Evolutionary conservation across 1,284 basidiomycete genomes (phyloP).

Genomic region (Trametes sp.): DNA sequence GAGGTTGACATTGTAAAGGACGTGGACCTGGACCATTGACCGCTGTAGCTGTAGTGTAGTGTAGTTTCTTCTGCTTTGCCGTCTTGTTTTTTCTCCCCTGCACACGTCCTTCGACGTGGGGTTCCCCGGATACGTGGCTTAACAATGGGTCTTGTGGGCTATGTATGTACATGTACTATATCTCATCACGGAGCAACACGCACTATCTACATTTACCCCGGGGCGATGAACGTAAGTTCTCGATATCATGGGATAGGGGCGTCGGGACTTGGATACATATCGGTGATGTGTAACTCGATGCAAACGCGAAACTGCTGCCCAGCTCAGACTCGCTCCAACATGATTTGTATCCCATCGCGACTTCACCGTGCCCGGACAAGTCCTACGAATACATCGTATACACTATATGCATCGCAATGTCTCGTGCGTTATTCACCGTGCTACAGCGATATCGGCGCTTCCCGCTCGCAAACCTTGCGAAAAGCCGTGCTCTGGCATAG

Average conservation of each 20-base stretch:
- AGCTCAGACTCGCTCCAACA: too few species aligned
- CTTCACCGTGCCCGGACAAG: too few species aligned
- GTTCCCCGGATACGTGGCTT: conserved; percentile 5
- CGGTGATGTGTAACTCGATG: too few species aligned
- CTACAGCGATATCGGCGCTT: conserved; percentile 41
- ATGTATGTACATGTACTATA: conserved; percentile 16
- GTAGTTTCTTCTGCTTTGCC: not conserved
- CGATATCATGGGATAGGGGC: too few species aligned
- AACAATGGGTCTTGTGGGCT: conserved; percentile 4
- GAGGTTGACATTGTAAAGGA: conserved; percentile 36
- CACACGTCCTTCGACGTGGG: not conserved
- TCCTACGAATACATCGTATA: too few species aligned
- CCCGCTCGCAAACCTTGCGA: conserved; percentile 54
- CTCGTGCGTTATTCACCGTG: not conserved
- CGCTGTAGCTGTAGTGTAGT: conserved; percentile 18
- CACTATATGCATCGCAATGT: not conserved
- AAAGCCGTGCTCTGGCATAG: conserved; percentile 57
- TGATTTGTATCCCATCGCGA: too few species aligned
- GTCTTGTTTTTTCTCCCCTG: not conserved
- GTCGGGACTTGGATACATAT: too few species aligned
- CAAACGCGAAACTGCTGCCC: too few species aligned
- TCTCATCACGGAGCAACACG: conserved; percentile 4
- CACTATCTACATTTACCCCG: not conserved
- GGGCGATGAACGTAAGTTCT: too few species aligned
- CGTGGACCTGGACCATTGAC: conserved; percentile 32